Evolutionary conservation across 2,329 filamentous ascomycete species (phyloP).

Genomic region (Aspergillus sp.): DNA sequence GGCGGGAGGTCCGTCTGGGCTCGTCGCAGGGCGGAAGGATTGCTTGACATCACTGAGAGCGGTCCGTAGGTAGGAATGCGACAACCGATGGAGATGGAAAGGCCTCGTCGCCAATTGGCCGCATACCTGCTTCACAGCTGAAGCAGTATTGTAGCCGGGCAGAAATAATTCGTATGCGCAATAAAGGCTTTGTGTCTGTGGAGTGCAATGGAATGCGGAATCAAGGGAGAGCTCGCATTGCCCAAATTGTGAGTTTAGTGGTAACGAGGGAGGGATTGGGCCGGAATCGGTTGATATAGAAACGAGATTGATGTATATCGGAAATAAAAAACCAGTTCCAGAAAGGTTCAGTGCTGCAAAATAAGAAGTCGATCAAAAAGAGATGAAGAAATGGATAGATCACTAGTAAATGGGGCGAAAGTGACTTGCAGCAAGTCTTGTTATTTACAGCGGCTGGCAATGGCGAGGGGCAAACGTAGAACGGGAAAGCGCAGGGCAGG

Average conservation of each 20-base stretch:
- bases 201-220: slow-evolving; percentile 14
- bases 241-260: slow-evolving; percentile 7
- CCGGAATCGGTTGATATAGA: slow-evolving; percentile 20
- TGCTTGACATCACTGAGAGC: slow-evolving; percentile 35
- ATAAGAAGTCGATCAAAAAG: neutral
- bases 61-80: slow-evolving; percentile 23
- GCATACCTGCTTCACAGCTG: slow-evolving; percentile 35
- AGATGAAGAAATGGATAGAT: neutral
- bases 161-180: neutral
- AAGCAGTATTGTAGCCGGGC: slow-evolving; percentile 16
- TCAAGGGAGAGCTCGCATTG: slow-evolving; percentile 20
- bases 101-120: slow-evolving; percentile 27
- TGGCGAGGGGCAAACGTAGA: too few species aligned
- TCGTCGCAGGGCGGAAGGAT: slow-evolving; percentile 31
- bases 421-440: too few species aligned
- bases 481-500: neutral
- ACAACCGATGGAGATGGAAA: slow-evolving; percentile 19
- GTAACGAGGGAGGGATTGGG: slow-evolving; percentile 8
- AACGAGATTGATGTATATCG: slow-evolving; percentile 6
- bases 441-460: too few species aligned
- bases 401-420: neutral
- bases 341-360: too few species aligned
- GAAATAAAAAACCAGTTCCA: neutral
- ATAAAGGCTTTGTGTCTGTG: neutral
- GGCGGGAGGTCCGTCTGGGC: slow-evolving; percentile 36